Percentiles rank a stretch among this genome's conserved stretches.
Conservation (phyloP, 2,329 filamentous ascomycete species). For the Intubia oerlemansii region DNA sequence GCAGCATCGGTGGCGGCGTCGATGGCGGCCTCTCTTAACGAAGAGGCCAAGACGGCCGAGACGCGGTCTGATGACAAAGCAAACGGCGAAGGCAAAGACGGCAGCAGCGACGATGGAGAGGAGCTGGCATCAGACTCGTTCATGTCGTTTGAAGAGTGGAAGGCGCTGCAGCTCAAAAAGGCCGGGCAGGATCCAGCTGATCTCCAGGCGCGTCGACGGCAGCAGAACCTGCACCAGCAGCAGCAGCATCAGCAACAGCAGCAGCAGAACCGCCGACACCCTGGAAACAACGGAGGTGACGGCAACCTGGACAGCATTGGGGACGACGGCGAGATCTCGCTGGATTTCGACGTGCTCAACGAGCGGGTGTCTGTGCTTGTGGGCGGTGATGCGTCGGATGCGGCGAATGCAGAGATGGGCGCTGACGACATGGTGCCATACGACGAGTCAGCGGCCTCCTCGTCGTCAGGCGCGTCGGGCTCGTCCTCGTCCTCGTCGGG, state of each 20-base stretch:
- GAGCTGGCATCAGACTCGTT: slow-evolving; percentile 48
- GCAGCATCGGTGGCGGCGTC: neutral
- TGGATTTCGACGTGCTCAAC: slow-evolving; percentile 29
- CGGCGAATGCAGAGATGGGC: too few relatives aligned
- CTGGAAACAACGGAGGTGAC: slow-evolving; percentile 20
- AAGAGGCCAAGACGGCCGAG: slow-evolving; percentile 8
- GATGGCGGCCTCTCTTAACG: too few relatives aligned
- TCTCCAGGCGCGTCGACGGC: slow-evolving; percentile 38
- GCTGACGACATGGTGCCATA: too few relatives aligned
- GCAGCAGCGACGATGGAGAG: slow-evolving; percentile 7
- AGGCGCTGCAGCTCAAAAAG: slow-evolving; percentile 74
- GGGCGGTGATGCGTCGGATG: slow-evolving; percentile 11
- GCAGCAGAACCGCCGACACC: slow-evolving; percentile 1
- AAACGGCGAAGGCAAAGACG: neutral
- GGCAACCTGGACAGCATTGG: slow-evolving; percentile 48
- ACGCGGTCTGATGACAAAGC: too few relatives aligned
- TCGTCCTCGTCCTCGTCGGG: neutral
- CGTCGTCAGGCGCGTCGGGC: slow-evolving; percentile 1
- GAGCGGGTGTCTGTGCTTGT: slow-evolving; percentile 22
- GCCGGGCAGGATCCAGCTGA: slow-evolving; percentile 53
- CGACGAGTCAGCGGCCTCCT: slow-evolving; percentile 1
- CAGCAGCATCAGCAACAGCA: slow-evolving; percentile 1
- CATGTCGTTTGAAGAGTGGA: slow-evolving; percentile 97
- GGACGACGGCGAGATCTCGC: slow-evolving; percentile 66
- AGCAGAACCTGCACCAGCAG: slow-evolving; percentile 24